A percentile compares a stretch with the other conserved stretches of the same genome.
Conservation (phyloP, 2,329 filamentous ascomycete genomes). For the Ambrosiella xylebori region DNA sequence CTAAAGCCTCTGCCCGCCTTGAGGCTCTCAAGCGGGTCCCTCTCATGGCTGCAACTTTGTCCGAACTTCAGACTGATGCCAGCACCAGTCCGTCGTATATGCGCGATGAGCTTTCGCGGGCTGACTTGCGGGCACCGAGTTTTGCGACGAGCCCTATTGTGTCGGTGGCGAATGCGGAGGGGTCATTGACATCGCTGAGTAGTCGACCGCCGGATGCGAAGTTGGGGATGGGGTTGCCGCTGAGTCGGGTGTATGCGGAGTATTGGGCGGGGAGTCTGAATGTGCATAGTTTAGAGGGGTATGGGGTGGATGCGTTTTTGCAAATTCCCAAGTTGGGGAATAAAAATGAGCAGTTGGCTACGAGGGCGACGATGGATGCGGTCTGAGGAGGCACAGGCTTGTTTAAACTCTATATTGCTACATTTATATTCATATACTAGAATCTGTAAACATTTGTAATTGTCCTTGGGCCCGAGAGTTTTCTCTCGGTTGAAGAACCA, state of each 20-base stretch:
- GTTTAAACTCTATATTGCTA: no score
- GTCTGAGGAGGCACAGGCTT: constrained; percentile 29
- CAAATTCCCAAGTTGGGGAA: constrained; percentile 95
- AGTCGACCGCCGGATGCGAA: constrained; percentile 71
- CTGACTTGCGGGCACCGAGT: constrained; percentile 25
- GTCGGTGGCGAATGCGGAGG: constrained; percentile 22
- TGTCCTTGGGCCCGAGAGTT: no score
- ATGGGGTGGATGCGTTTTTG: constrained; percentile 87
- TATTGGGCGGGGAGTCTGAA: constrained; percentile 94
- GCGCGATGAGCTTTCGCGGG: constrained; percentile 25
- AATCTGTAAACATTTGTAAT: no score
- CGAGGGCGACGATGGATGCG: constrained; percentile 59
- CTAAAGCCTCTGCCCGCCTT: constrained; percentile 58
- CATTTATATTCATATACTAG: no score
- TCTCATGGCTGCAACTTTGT: constrained; percentile 80
- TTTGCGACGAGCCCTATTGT: constrained; percentile 17
- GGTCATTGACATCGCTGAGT: constrained; percentile 63
- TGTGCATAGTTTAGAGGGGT: constrained; percentile 83
- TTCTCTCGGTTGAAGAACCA: no score
- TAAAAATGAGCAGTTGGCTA: constrained; percentile 87
- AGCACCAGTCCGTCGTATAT: constrained; percentile 16
- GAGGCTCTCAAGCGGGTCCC: constrained; percentile 76
- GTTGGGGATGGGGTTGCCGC: constrained; percentile 80
- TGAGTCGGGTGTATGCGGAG: constrained; percentile 89
- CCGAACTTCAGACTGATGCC: constrained; percentile 45